Evolutionary conservation across 257 asterid species (phyloP).

Genomic region (Cynanchum wilfordii): DNA sequence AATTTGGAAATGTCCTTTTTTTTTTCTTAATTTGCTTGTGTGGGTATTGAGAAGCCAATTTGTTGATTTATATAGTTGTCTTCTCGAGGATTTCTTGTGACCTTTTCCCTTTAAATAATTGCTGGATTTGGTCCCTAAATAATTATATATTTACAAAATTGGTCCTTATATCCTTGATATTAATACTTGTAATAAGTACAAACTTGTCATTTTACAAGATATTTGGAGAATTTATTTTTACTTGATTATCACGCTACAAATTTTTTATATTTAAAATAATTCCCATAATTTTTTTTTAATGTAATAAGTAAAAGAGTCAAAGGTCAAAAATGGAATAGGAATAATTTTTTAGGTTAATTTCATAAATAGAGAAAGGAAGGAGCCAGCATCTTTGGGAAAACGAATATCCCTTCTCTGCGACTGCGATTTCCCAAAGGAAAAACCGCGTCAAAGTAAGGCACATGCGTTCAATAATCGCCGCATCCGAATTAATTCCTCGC

Average conservation of each 20-base stretch:
- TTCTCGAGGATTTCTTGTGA: not conserved
- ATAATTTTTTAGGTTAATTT: not conserved
- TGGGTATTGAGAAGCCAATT: not conserved
- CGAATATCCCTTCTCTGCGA: not conserved
- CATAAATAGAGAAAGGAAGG: not conserved
- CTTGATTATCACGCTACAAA: too few species aligned
- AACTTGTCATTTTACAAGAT: too few species aligned
- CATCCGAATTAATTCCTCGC: not conserved
- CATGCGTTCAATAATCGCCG: constrained; percentile 12
- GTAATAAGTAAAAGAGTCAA: too few species aligned
- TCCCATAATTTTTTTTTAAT: not conserved
- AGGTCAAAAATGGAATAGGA: too few species aligned
- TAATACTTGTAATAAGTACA: too few species aligned
- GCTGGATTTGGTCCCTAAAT: too few species aligned
- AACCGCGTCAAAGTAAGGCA: constrained; percentile 3
- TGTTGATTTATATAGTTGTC: not conserved
- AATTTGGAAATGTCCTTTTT: not conserved
- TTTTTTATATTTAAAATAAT: too few species aligned
- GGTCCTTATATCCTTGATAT: too few species aligned
- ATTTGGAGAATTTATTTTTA: too few species aligned
- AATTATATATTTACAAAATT: too few species aligned
- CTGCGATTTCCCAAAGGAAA: not conserved
- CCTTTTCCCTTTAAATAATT: constrained; percentile 3
- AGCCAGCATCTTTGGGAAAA: not conserved
- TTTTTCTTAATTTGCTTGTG: constrained; percentile 8